Base-by-base conservation (phyloP, 257 asterid species). In the Lavandula angustifolia region DNA sequence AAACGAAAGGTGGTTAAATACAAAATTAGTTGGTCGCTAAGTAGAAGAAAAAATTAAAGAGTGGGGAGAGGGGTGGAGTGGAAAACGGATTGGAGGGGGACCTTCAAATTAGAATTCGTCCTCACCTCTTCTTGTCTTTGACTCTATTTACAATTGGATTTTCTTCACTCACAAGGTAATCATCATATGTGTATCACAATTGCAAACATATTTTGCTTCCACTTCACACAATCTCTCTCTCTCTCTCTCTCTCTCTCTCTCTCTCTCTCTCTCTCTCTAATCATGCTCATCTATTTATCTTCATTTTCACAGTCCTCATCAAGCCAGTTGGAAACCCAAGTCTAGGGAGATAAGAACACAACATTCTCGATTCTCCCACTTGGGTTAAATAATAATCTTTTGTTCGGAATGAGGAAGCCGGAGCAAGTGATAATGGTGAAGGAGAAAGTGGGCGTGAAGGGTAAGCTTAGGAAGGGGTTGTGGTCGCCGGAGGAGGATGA, bases 121-220 rank as follows among this genome's bases (percentile, higher is more conserved):
- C 75, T 74, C 54, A 76, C 80, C 83, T 81, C 88, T 86, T 78
- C 95, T 86, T 89, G 87, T 85, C 85, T 81, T 83, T 87, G 95
- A 85, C 95, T 85, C 95, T 76, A 71, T 79, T 78, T 70, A 57
- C 70, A 75, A 74, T 75, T 76, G 66, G 68, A 78, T 80, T 87
- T 83, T 86, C 98, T 91, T 91, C 98, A 91, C 94, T 86, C 98
- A 80, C 95, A 91, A 88, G 95, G 77, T 84, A 78, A 82, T 85
- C 81, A 89, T 87, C 85, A 78, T 83, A 65, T 76, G 80, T 76
- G 78, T 79, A 70, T 81, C n/a, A n/a, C n/a, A n/a, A n/a, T n/a
- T n/a, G n/a, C n/a, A n/a, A n/a, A 78, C 86, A 78, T 67, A 76
- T 78, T 80, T 89, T 87, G 95, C 97, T 90, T 90, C 90, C 94